phyloP scores from a whole-genome alignment of 257 asterid species.

The Pogostemon cablin region DNA sequence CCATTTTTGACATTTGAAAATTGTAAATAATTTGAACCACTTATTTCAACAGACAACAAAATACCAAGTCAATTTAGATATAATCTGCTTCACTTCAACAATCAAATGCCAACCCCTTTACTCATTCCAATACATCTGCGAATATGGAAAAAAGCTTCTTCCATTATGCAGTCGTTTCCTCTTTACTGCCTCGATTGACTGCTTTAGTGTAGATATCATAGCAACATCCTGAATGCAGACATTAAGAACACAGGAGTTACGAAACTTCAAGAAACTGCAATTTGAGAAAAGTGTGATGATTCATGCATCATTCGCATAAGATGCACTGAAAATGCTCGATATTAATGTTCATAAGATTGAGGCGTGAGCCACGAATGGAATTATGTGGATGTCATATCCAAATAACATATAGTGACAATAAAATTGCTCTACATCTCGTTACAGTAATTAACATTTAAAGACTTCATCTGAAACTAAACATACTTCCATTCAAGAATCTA shows the following conservation, averaged over 20 bases:
- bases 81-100: neutral
- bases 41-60: constrained; percentile 29
- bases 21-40: neutral
- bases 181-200: constrained; percentile 44
- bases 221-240: constrained; percentile 54
- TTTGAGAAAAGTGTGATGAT: neutral
- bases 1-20: constrained; percentile 19
- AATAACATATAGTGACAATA: neutral
- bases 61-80: constrained; percentile 19
- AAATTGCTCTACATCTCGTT: neutral
- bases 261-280: neutral
- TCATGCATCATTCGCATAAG: neutral
- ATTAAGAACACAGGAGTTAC: neutral
- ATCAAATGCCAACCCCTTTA: neutral
- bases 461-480: neutral
- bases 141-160: neutral
- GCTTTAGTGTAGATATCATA: constrained; percentile 63
- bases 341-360: neutral
- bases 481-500: neutral
- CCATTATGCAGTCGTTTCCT: constrained; percentile 36
- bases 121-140: constrained; percentile 10
- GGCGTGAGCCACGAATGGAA: neutral
- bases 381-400: neutral
- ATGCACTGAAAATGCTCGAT: neutral
- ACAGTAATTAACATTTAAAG: neutral